Evolutionary conservation across 2,329 filamentous ascomycete genomes (phyloP), one percentile per base, ranked within the genome.

Genomic region (Gyromitra esculenta): DNA sequence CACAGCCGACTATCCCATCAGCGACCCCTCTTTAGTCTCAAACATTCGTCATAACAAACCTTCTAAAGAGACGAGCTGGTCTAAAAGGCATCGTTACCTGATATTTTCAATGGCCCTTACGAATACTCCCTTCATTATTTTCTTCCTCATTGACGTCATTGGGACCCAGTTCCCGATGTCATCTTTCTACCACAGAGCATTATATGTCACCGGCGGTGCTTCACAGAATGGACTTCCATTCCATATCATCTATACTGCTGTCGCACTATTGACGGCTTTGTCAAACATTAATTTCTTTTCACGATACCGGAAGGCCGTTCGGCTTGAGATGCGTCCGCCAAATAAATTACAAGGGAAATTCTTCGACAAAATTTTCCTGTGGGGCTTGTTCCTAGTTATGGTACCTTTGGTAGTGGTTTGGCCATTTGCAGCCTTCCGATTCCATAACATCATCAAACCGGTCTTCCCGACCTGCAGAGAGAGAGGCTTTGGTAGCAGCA

Each of bases 221-320:
- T 5, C 11, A 45, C 43, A 52, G 48, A 52, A 21, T n/a, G 48
- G 48, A 21, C 48, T 52, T 6, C 48, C 48, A 21, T 21, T 52
- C 2, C 15, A 52, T 7, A 5, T 52, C 15, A 8, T 52, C 8
- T 52, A 52, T 52, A 21, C 18, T 52, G 48, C 8, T 52, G 8
- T 52, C 18, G 48, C 48, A 52, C 6, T 52, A n/a, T 8, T n/a
- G 6, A 52, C 48, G 18, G 48, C 48, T 5, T 21, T 52, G 4
- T 15, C 4, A 21, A 52, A 52, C 48, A 8, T 52, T 8, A 52
- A 52, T 21, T 21, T 52, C 18, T 21, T 25, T 52, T 52, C 48
- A 21, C 48, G n/a, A 52, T 52, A 52, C n/a, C 48, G 48, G n/a
- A 52, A 52, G n/a, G 48, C 48, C n/a, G n/a, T 52, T 18, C 48